These are phyloP conservation scores for Balakata baccata DNA, from an alignment of 345 rosid genomes.

Conservation along the genomic window DNA sequence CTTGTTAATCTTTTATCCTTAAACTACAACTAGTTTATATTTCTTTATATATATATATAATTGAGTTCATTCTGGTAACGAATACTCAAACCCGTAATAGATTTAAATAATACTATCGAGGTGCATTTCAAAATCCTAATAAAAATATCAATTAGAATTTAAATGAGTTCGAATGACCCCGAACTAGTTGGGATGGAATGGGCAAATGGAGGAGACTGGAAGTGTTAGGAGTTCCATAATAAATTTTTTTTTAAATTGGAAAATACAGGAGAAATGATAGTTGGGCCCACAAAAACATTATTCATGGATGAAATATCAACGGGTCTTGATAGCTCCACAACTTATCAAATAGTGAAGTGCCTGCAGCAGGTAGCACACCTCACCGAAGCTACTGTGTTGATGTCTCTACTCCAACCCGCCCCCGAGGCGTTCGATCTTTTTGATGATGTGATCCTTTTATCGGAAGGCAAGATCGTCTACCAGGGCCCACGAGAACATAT, in stretches of 20 bases:
- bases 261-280: slow-evolving; percentile 82
- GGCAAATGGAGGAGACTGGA: too few relatives aligned
- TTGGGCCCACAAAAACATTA: slow-evolving; percentile 83
- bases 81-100: too few relatives aligned
- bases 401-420: slow-evolving; percentile 89
- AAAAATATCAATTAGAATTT: too few relatives aligned
- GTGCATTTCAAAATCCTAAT: too few relatives aligned
- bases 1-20: not conserved
- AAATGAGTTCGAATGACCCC: too few relatives aligned
- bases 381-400: slow-evolving; percentile 65
- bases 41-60: too few relatives aligned
- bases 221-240: too few relatives aligned
- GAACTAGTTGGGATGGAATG: not conserved
- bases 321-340: slow-evolving; percentile 88
- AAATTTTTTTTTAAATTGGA: too few relatives aligned
- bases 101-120: too few relatives aligned
- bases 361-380: slow-evolving; percentile 72
- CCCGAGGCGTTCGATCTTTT: slow-evolving; percentile 91
- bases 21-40: too few relatives aligned
- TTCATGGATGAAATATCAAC: slow-evolving; percentile 98
- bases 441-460: slow-evolving; percentile 71
- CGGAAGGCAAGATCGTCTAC: slow-evolving; percentile 82
- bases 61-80: too few relatives aligned
- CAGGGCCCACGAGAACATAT: slow-evolving; percentile 76
- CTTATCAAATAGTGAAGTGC: slow-evolving; percentile 84